phyloP scores from a whole-genome alignment of 2,329 filamentous ascomycete genomes.

The Emergomyces orientalis region DNA sequence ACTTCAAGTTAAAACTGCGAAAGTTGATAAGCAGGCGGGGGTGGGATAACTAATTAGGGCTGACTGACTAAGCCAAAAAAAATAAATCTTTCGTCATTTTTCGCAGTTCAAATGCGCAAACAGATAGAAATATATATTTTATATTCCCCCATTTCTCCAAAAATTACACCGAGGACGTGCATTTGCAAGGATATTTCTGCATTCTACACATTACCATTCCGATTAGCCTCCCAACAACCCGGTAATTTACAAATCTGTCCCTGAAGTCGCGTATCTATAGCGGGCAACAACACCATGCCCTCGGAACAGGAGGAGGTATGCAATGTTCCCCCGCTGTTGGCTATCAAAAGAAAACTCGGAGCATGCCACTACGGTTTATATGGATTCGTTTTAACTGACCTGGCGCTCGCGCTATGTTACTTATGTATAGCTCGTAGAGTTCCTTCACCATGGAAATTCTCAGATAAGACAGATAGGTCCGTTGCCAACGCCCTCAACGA shows the following conservation, averaged over 20 bases:
- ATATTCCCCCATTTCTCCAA: neutral
- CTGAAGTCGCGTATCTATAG: neutral
- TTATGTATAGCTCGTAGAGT: slow-evolving; percentile 70
- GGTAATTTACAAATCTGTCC: neutral
- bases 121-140: neutral
- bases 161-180: neutral
- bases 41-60: neutral
- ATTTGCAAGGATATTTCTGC: neutral
- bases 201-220: neutral
- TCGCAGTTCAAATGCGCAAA: neutral
- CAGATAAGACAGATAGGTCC: slow-evolving; percentile 74
- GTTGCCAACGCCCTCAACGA: slow-evolving; percentile 14
- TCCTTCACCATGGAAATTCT: slow-evolving; percentile 84
- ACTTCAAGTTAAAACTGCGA: no score
- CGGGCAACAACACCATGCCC: slow-evolving; percentile 48
- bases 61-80: neutral
- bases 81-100: neutral
- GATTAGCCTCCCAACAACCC: neutral
- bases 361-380: neutral
- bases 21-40: neutral
- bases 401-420: slow-evolving; percentile 12
- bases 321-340: neutral
- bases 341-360: neutral
- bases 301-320: slow-evolving; percentile 67
- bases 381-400: slow-evolving; percentile 9